These are phyloP conservation scores for Agrocybe chaxingu DNA, from an alignment of 768 basidiomycete species.

Conservation along the genomic window DNA sequence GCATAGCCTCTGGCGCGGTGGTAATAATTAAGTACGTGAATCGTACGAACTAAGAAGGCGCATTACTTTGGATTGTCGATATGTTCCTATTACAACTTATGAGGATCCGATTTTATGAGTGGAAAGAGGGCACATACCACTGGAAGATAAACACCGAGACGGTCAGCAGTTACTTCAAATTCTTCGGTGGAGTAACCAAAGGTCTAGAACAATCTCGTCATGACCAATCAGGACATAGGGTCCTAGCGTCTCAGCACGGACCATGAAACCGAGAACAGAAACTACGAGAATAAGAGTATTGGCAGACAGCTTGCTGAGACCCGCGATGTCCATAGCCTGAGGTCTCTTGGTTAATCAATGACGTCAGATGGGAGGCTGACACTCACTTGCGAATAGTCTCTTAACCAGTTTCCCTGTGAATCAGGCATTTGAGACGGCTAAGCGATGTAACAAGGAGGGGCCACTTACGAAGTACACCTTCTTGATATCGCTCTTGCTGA, in stretches of 20 bases:
- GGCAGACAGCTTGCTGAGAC: conserved; percentile 59
- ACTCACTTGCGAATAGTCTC: conserved; percentile 63
- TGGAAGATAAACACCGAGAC: conserved; percentile 75
- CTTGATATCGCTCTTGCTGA: conserved; percentile 63
- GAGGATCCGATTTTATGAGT: not conserved
- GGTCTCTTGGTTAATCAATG: not conserved
- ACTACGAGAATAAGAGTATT: conserved; percentile 63
- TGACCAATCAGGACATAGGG: not conserved
- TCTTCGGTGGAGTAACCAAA: conserved; percentile 64
- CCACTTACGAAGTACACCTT: conserved; percentile 60
- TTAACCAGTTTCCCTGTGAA: conserved; percentile 60
- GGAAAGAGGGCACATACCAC: conserved; percentile 38
- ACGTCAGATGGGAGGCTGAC: conserved; percentile 3
- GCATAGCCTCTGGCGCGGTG: conserved; percentile 53
- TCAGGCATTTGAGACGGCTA: too few relatives aligned
- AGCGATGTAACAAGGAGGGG: not conserved
- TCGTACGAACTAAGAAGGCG: not conserved
- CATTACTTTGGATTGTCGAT: conserved; percentile 74
- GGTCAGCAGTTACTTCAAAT: conserved; percentile 69
- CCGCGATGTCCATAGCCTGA: conserved; percentile 71
- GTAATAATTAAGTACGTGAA: not conserved
- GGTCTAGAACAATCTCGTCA: conserved; percentile 31
- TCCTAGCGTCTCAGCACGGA: conserved; percentile 10
- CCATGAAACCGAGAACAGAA: conserved; percentile 58
- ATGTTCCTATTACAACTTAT: conserved; percentile 49